Conservation (phyloP, 179 eudicot genomes). For the Beta corolliflora region DNA sequence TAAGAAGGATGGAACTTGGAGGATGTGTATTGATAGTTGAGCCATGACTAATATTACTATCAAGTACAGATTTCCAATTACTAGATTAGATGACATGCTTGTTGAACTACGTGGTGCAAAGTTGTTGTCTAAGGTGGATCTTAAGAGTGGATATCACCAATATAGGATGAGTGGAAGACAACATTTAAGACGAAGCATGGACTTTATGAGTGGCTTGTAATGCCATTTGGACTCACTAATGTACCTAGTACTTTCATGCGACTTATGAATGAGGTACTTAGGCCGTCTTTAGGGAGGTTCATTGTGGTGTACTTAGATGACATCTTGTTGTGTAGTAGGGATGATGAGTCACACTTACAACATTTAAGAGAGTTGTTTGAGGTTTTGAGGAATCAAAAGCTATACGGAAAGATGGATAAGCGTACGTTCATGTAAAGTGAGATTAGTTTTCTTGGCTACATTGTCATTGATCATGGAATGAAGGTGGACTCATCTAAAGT, state of each 20-base stretch:
- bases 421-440: background rate
- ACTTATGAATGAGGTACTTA: background rate
- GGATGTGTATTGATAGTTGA: too few relatives aligned
- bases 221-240: too few relatives aligned
- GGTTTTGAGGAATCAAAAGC: background rate
- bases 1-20: too few relatives aligned
- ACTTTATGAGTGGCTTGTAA: background rate
- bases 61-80: too few relatives aligned
- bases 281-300: background rate
- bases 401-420: background rate
- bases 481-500: too few relatives aligned
- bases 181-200: background rate
- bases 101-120: background rate
- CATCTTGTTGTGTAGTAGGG: background rate
- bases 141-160: too few relatives aligned
- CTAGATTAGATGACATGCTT: too few relatives aligned
- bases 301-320: too few relatives aligned
- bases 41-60: too few relatives aligned
- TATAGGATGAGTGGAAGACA: background rate
- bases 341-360: background rate
- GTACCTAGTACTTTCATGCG: too few relatives aligned
- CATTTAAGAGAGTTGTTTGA: background rate
- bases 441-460: background rate
- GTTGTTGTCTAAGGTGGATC: background rate
- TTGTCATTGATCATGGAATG: too few relatives aligned